Conservation (phyloP, 768 basidiomycete species). For the Kockovaella imperatae region DNA sequence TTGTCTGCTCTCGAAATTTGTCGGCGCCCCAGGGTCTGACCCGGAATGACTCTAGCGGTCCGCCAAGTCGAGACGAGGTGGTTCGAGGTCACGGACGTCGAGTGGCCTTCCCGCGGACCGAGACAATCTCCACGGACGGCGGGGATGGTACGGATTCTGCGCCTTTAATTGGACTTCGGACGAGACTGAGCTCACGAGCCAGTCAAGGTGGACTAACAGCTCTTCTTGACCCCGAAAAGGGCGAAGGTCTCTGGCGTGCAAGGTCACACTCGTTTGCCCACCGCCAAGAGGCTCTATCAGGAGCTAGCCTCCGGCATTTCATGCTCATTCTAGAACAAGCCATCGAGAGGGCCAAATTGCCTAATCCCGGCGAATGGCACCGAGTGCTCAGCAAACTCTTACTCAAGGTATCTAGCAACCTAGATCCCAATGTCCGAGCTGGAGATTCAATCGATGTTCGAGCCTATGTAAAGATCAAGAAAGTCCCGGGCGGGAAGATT, state of each 20-base stretch:
- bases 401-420: constrained; percentile 73
- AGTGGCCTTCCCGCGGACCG: constrained; percentile 23
- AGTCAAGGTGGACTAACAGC: constrained; percentile 37
- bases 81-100: constrained; percentile 8
- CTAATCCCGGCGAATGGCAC: constrained; percentile 81
- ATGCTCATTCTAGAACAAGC: constrained; percentile 86
- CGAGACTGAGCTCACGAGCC: constrained; percentile 28
- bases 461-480: constrained; percentile 95
- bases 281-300: constrained; percentile 59
- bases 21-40: too few species aligned
- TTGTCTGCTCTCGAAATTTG: neutral
- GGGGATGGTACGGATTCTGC: constrained; percentile 8
- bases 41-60: too few species aligned
- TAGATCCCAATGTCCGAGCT: constrained; percentile 50
- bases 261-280: constrained; percentile 74
- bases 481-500: constrained; percentile 87
- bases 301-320: constrained; percentile 79
- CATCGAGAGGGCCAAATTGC: constrained; percentile 71
- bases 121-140: constrained; percentile 30
- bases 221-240: constrained; percentile 29
- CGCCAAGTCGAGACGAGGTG: constrained; percentile 5
- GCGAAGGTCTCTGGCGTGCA: constrained; percentile 59
- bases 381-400: constrained; percentile 70
- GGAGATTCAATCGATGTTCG: constrained; percentile 93
- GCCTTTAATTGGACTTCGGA: constrained; percentile 29